Evolutionary conservation across 306 rosid species (phyloP), one percentile per base, ranked within the genome.

Genomic region (Castanea sativa): DNA sequence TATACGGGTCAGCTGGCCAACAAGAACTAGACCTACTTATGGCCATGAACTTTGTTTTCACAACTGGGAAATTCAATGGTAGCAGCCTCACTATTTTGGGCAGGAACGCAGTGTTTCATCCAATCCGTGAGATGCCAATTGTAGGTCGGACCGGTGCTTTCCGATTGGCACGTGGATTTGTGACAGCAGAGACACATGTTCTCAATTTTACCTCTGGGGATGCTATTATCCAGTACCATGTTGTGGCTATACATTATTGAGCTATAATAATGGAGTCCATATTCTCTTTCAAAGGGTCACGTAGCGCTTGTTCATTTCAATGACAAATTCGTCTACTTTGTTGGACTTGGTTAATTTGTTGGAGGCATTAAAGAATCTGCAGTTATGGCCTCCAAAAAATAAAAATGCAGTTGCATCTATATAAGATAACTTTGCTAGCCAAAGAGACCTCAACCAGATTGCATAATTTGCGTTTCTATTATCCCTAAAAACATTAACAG

Each of bases 401-500:
- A 38, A 38, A 38, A 38, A 38, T 2, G 45, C 11, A 0, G 11
- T 38, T 38, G 45, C 45, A 7, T 38, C 11, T 38, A 38, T 38
- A 38, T 38, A 7, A 2, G 11, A 38, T 78, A 73, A 78, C 77
- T 73, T 55, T n/a, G 33, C 72, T 5, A 60, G 78, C 86, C 83
- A 83, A 35, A 83, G 70, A 35, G 86, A 83, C 72, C 76, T 78
- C 75, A 83, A 83, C 82, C 86, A 83, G n/a, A 51, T 79, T 38
- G 45, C 45, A 38, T 23, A 83, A 70, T 21, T 61, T 25, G 80
- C 86, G 75, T 79, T 83, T 55, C 75, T 79, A 38, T 83, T 77
- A 78, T 78, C 86, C 70, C 56, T 78, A 23, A 83, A 80, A 69
- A 65, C 83, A 74, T 78, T 83, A 53, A 83, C 83, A 35, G 80